Conservation (phyloP, 345 rosid species). For the Hypericum androsaemum region DNA sequence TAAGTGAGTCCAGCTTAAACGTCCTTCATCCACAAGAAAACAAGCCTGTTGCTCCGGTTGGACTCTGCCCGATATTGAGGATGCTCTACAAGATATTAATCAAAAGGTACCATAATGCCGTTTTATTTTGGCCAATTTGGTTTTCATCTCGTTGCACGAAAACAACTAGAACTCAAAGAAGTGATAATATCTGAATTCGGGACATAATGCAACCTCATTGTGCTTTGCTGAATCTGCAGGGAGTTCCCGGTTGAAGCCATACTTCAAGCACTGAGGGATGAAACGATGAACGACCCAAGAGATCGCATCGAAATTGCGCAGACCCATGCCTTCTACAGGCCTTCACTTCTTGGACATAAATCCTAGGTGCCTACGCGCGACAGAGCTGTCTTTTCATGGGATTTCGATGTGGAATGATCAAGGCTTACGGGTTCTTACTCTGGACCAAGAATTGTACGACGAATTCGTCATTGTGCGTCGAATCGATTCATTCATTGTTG, state of each 20-base stretch:
- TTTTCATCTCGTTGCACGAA: no score
- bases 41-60: slow-evolving; percentile 79
- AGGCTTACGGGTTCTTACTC: no score
- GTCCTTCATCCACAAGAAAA: slow-evolving; percentile 63
- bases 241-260: slow-evolving; percentile 19
- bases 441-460: no score
- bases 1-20: slow-evolving; percentile 67
- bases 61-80: slow-evolving; percentile 82
- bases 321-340: slow-evolving; percentile 15
- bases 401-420: no score
- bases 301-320: slow-evolving; percentile 23
- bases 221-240: slow-evolving; percentile 7
- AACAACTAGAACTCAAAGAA: background rate
- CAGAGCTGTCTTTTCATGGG: no score
- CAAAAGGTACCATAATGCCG: slow-evolving; percentile 38
- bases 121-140: no score
- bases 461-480: no score
- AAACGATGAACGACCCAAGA: slow-evolving; percentile 26
- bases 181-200: background rate
- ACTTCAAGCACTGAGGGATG: slow-evolving; percentile 25
- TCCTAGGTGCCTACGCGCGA: slow-evolving; percentile 10
- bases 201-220: slow-evolving; percentile 1
- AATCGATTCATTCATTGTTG: no score
- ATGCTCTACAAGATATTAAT: slow-evolving; percentile 72
- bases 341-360: slow-evolving; percentile 19